These are phyloP conservation scores for Apiotrichum porosum DNA, from an alignment of 1,284 basidiomycete genomes.

Conservation along the genomic window DNA sequence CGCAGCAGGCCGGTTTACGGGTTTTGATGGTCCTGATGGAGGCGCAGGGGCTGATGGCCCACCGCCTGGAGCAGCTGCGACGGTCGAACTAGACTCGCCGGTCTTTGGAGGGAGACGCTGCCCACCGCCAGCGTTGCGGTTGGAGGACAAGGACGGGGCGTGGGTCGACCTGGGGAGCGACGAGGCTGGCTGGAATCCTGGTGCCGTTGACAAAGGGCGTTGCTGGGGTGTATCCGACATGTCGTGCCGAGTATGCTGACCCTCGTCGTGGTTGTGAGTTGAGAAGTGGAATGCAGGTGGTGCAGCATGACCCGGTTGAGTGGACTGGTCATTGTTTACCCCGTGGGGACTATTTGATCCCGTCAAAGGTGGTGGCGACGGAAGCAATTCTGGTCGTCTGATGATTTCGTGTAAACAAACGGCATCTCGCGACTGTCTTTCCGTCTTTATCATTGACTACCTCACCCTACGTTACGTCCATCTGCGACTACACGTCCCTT, in stretches of 20 bases:
- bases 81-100: background rate
- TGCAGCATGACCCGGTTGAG: no score
- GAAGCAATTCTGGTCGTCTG: background rate
- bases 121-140: conserved; percentile 24
- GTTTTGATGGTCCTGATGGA: conserved; percentile 10
- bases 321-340: no score
- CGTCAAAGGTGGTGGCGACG: background rate
- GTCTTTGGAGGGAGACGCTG: conserved; percentile 1
- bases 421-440: background rate
- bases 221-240: no score
- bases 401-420: conserved; percentile 5
- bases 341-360: no score
- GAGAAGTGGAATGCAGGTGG: no score
- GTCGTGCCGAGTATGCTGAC: no score
- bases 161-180: conserved; percentile 15
- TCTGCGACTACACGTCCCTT: background rate
- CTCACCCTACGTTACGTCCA: no score
- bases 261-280: background rate
- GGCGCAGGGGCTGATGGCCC: background rate
- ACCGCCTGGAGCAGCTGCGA: background rate
- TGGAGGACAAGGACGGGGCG: conserved; percentile 11
- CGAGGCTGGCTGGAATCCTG: conserved; percentile 24
- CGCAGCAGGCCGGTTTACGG: conserved; percentile 31
- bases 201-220: no score
- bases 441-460: background rate